Evolutionary conservation across 208 protist species (phyloP), one percentile per base, ranked within the genome.

Genomic region (Histomonas meleagridis): DNA sequence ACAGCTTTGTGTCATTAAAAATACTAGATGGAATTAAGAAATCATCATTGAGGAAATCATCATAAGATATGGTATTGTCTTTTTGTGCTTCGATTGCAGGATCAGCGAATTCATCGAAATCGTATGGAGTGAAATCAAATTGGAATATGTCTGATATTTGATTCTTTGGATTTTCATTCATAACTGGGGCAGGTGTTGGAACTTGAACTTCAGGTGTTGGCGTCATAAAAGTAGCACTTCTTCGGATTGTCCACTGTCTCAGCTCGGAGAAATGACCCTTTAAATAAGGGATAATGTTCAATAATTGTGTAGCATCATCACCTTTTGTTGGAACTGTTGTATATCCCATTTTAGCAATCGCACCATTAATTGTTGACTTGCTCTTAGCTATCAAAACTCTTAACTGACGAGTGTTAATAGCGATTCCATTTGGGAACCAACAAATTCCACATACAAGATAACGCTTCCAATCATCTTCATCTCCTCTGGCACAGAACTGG

Each of bases 401-500:
- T 9, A 81, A 51, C n/a, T 81, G 70, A 7, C 35, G 9, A 26
- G 35, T 43, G n/a, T 81, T 81, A n/a, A 81, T 43, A n/a, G 70
- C 70, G 12, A 81, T 51, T 46, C 46, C 65, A 23, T 9, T 21
- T 23, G 14, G 14, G 55, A 60, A 23, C 55, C 55, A 60, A 21
- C 55, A 60, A 60, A 60, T 60, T 53, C 76, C 76, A 40, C 76
- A 86, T 1, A 86, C 46, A 1, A 86, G 26, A 38, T 14, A 43
- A 38, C 76, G 23, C 38, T 86, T 86, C 76, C 76, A 86, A 35
- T 86, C 76, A 14, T 86, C 76, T n/a, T 48, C 76, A 55, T 51
- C 40, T 38, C 18, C 32, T 55, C 46, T 51, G 5, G 32, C 38
- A 38, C 43, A 51, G 26, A 55, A 86, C 32, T 51, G 51, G 1